phyloP scores from a whole-genome alignment of 108 stramenopile genomes.

The Cyclostephanos invisitatus region DNA sequence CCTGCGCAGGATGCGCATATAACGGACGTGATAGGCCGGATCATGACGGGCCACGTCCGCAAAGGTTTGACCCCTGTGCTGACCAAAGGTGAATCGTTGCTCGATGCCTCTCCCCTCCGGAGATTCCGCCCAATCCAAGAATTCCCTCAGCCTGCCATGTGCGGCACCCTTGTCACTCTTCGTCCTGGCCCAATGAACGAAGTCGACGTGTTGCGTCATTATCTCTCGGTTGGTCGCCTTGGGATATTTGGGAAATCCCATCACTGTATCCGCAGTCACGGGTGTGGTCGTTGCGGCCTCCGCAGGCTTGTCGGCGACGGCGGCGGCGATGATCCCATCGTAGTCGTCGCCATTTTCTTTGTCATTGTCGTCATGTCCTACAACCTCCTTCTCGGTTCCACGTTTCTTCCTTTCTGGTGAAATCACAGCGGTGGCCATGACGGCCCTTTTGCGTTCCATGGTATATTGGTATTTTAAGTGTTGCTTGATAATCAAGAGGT shows the following conservation, averaged over 20 bases:
- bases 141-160: constrained; percentile 6
- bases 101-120: constrained; percentile 10
- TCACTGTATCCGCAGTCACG: neutral
- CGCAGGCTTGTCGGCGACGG: neutral
- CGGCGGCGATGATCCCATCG: neutral
- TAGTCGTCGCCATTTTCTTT: neutral
- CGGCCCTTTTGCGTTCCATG: too few species aligned
- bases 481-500: too few species aligned
- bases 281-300: neutral
- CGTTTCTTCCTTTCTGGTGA: neutral
- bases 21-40: constrained; percentile 19
- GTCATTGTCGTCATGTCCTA: neutral
- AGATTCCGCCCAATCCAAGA: constrained; percentile 17
- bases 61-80: constrained; percentile 24
- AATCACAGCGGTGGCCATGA: neutral
- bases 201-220: constrained; percentile 9
- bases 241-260: constrained; percentile 1
- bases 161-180: neutral
- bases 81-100: constrained; percentile 8
- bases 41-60: constrained; percentile 1
- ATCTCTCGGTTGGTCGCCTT: constrained; percentile 1
- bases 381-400: neutral
- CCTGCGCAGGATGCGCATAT: constrained; percentile 2
- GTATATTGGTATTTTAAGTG: too few species aligned
- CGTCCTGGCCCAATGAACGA: constrained; percentile 11